A percentile compares a stretch with the other conserved stretches of the same genome.
Evolutionary conservation across 2,329 filamentous ascomycete genomes (phyloP).

Genomic region (Trichoderma aggressivum): DNA sequence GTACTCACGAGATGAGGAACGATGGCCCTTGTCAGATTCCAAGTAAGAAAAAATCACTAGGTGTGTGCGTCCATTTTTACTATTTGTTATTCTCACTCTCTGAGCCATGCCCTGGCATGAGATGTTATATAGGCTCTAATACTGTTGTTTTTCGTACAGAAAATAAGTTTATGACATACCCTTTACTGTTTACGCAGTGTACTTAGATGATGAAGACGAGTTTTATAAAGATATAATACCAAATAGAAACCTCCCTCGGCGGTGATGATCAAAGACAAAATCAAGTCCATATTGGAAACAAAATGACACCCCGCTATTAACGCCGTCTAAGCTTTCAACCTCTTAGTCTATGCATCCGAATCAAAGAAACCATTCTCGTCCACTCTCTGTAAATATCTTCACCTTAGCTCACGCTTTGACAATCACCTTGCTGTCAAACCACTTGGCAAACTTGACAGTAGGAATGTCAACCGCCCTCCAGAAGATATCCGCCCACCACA

Average conservation of each 20-base stretch:
- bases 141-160: background rate
- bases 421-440: slow-evolving; percentile 47
- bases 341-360: background rate
- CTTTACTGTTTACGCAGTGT: background rate
- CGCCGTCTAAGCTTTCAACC: background rate
- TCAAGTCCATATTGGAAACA: background rate
- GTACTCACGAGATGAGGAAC: slow-evolving; percentile 29
- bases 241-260: background rate
- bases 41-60: background rate
- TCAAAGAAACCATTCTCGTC: background rate
- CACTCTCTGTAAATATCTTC: background rate
- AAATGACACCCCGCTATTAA: background rate
- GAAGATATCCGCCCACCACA: slow-evolving; percentile 56
- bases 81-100: background rate
- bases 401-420: slow-evolving; percentile 27
- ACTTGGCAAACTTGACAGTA: slow-evolving; percentile 54
- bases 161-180: background rate
- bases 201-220: background rate
- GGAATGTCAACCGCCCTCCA: slow-evolving; percentile 55
- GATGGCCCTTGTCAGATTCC: background rate
- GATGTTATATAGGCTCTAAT: background rate
- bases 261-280: background rate
- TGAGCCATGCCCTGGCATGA: background rate
- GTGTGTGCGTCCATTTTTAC: background rate
- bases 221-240: background rate